These are phyloP conservation scores for Buddleja alternifolia DNA, from an alignment of 257 asterid species.

Conservation along the genomic window DNA sequence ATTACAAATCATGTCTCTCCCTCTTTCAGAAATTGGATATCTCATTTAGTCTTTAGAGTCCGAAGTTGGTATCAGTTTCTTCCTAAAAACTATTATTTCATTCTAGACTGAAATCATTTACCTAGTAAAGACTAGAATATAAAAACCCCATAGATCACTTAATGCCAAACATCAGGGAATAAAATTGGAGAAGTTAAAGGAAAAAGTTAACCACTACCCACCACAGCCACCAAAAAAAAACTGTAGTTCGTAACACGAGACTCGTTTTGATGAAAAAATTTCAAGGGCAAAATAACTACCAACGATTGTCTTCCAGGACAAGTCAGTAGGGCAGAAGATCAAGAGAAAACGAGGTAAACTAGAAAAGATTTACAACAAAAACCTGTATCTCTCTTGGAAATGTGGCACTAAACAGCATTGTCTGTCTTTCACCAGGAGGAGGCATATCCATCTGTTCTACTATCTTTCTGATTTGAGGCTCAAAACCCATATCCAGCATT, in stretches of 20 bases:
- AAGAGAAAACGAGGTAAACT: slow-evolving; percentile 17
- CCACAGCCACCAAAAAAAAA: slow-evolving; percentile 19
- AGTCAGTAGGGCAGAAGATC: not conserved
- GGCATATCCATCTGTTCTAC: slow-evolving; percentile 98
- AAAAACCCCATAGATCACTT: not conserved
- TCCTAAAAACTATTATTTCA: not conserved
- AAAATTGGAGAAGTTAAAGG: not conserved
- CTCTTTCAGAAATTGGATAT: not conserved
- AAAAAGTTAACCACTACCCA: not conserved
- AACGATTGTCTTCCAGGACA: not conserved
- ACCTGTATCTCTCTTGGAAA: slow-evolving; percentile 95
- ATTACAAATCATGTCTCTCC: not conserved
- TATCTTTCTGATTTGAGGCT: slow-evolving; percentile 91
- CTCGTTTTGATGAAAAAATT: not conserved
- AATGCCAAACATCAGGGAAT: slow-evolving; percentile 8
- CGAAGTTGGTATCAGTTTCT: not conserved
- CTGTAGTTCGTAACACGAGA: not conserved
- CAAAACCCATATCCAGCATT: slow-evolving; percentile 97
- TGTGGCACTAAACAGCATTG: slow-evolving; percentile 91
- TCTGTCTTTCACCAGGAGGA: slow-evolving; percentile 83
- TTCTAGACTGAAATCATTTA: not conserved
- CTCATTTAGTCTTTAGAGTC: not conserved
- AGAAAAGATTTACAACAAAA: slow-evolving; percentile 13
- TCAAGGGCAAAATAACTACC: not conserved
- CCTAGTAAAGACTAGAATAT: not conserved